phyloP scores from a whole-genome alignment of 1,284 basidiomycete genomes.

The Pyrrhoderma lamaoense region DNA sequence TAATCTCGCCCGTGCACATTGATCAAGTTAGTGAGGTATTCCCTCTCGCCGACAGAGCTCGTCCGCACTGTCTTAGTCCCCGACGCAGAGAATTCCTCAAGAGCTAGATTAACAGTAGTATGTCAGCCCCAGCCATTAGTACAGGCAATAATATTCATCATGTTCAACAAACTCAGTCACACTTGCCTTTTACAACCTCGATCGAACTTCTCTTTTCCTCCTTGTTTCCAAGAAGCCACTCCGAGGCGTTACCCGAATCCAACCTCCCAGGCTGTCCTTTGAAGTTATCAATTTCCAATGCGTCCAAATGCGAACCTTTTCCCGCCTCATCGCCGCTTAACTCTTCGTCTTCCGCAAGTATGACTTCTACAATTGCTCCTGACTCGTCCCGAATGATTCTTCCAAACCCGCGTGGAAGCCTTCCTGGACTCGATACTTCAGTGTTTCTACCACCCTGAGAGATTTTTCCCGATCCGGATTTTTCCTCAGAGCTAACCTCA shows the following conservation, averaged over 20 bases:
- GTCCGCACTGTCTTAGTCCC: conserved; percentile 49
- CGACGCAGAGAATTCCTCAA: conserved; percentile 40
- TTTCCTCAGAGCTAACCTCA: conserved; percentile 11
- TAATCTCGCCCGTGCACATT: conserved; percentile 68
- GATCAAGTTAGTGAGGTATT: conserved; percentile 65
- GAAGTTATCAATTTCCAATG: conserved; percentile 28
- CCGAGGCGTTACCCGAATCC: conserved; percentile 27
- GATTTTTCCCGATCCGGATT: conserved; percentile 8
- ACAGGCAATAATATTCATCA: not conserved
- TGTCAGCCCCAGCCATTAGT: conserved; percentile 1
- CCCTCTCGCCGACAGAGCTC: conserved; percentile 62
- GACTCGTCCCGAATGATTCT: conserved; percentile 78
- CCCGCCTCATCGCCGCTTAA: conserved; percentile 21
- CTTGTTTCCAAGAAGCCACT: conserved; percentile 25
- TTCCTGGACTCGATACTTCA: conserved; percentile 3
- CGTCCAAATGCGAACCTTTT: conserved; percentile 28
- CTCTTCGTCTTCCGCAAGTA: conserved; percentile 53
- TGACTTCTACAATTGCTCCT: conserved; percentile 75
- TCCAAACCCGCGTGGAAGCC: conserved; percentile 68
- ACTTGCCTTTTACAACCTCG: conserved; percentile 16
- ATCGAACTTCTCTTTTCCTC: conserved; percentile 16
- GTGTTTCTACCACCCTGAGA: not conserved
- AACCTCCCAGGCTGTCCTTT: conserved; percentile 16
- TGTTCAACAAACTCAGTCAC: not conserved
- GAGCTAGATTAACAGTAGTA: conserved; percentile 29